Base-by-base conservation (phyloP, 2,329 filamentous ascomycete genomes). In the Hortaea werneckii region DNA sequence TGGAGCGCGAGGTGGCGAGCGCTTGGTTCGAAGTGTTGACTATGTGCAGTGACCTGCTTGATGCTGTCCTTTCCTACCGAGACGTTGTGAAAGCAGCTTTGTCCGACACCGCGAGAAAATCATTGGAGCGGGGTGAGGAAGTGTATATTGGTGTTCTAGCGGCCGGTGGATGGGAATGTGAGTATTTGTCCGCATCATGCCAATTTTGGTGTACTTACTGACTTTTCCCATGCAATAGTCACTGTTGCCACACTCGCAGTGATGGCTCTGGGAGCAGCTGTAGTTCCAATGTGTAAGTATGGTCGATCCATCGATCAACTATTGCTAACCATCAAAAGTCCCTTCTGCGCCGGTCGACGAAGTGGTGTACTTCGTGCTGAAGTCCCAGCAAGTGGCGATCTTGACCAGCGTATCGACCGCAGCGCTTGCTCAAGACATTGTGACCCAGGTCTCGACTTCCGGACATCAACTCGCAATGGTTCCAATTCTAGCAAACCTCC, bases 181-280 rank as follows among this genome's bases (percentile, higher is more conserved):
- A 66, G 20, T 4, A 20, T 20, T 20, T 4, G 20, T 20, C 20
- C 20, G 20, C 20, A 20, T 20, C 20, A 20, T 20, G 20, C 20
- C 20, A 20, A 20, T 20, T 20, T 4, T 20, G 2, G 20, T 20
- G 20, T 20, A 20, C 20, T 20, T 20, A 20, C 20, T 20, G 20
- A 20, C 20, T 20, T 20, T 20, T 20, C 20, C 20, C 20, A 20
- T 20, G 20, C 20, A 20, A 20, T 20, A 20, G 20, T 20, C 20
- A 62, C 67, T 4, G 68, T 73, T n/a, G 70, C 66, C 4, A 68
- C 72, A 50, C 59, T 74, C 29, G 66, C 70, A 4, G 62, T 71
- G n/a, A 58, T 72, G 32, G 70, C 71, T 6, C 49, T 71, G 2
- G 70, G 70, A 12, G 72, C 67, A 4, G 71, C 69, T 10, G 65